Evolutionary conservation across 2,329 filamentous ascomycete species (phyloP).

Genomic region (Myrmaecium sp.): DNA sequence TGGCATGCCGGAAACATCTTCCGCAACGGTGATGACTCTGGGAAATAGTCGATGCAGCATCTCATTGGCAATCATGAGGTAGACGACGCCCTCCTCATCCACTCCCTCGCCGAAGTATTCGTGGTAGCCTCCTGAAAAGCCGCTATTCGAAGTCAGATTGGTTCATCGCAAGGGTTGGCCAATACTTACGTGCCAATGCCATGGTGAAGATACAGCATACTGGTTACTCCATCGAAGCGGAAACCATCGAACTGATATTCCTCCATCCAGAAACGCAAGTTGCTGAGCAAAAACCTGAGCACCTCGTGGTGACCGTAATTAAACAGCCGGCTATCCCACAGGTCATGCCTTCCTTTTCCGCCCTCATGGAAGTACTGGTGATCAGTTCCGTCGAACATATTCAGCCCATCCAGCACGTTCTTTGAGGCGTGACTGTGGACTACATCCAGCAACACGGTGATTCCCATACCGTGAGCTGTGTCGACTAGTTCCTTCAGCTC

Average conservation of each 20-base stretch:
- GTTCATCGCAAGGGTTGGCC: background rate
- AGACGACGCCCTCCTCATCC: conserved; percentile 85
- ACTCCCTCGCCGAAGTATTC: conserved; percentile 87
- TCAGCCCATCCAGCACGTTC: conserved; percentile 87
- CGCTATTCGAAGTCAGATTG: conserved; percentile 34
- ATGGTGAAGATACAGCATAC: conserved; percentile 93
- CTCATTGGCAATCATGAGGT: conserved; percentile 92
- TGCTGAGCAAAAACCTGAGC: conserved; percentile 85
- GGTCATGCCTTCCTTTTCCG: conserved; percentile 66
- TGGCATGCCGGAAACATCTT: conserved; percentile 97
- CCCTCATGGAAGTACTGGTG: conserved; percentile 93
- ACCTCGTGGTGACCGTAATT: conserved; percentile 96
- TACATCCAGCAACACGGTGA: conserved; percentile 83
- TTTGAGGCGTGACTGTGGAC: conserved; percentile 97
- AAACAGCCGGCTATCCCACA: conserved; percentile 94
- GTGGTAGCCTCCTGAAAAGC: conserved; percentile 94
- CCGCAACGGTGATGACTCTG: conserved; percentile 75
- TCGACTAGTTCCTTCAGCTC: conserved; percentile 95
- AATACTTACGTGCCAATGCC: conserved; percentile 78
- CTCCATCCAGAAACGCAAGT: conserved; percentile 97
- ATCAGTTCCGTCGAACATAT: conserved; percentile 89
- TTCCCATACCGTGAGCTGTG: conserved; percentile 77
- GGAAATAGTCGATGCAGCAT: conserved; percentile 87
- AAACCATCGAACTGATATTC: conserved; percentile 95
- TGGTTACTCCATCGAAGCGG: conserved; percentile 94